Percentiles rank a stretch among this genome's conserved stretches.
Evolutionary conservation across 768 basidiomycete species (phyloP).

Genomic region (Boletus huronensis): DNA sequence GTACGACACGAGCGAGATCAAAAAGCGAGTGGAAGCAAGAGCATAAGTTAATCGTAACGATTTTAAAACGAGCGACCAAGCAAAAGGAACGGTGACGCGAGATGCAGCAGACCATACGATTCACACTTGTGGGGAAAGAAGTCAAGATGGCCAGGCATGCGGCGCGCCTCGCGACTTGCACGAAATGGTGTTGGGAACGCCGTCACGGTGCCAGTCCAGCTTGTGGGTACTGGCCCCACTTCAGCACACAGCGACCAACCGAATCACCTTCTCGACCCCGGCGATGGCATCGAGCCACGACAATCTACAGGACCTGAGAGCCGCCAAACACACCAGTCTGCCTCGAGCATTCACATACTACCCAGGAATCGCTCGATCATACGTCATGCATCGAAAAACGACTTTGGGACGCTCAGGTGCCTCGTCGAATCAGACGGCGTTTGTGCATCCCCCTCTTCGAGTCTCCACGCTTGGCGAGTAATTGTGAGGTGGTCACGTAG

Average conservation of each 20-base stretch:
- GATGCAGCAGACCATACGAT: background rate
- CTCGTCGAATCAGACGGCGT: slow-evolving; percentile 22
- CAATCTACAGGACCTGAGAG: background rate
- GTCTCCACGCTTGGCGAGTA: slow-evolving; percentile 16
- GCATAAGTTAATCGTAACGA: slow-evolving; percentile 19
- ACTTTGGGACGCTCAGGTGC: background rate
- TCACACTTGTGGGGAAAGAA: background rate
- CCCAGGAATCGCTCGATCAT: background rate
- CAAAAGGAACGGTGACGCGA: background rate
- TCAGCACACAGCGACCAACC: background rate
- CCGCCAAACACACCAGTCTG: background rate
- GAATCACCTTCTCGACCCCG: background rate
- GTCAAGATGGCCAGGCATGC: background rate
- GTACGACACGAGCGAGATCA: slow-evolving; percentile 9
- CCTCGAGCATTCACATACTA: background rate
- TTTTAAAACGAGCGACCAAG: background rate
- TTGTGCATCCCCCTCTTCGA: slow-evolving; percentile 20
- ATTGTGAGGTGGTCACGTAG: slow-evolving; percentile 10
- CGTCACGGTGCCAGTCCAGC: background rate
- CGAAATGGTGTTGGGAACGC: background rate
- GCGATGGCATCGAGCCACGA: slow-evolving; percentile 16
- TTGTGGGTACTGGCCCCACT: slow-evolving; percentile 11
- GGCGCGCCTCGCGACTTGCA: slow-evolving; percentile 11
- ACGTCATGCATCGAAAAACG: background rate
- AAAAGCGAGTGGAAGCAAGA: background rate